Conservation (phyloP, 352 stramenopile species). For the Phytophthora palmivora region DNA sequence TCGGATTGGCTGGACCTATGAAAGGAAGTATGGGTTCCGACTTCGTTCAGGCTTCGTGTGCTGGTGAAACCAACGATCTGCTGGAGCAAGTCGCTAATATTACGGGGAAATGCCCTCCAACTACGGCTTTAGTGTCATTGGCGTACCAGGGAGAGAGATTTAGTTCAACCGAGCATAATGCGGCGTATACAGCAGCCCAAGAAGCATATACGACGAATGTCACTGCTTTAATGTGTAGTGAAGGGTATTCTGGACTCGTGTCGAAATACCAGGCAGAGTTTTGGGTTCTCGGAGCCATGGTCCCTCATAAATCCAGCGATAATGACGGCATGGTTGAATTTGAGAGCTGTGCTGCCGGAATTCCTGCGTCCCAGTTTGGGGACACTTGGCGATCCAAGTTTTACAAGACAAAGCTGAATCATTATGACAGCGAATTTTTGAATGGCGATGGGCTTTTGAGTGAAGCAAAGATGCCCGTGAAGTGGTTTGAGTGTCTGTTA, state of each 20-base stretch:
- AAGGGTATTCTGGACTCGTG: slow-evolving; percentile 28
- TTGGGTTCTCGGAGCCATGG: slow-evolving; percentile 22
- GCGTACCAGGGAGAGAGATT: slow-evolving; percentile 24
- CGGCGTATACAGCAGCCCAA: slow-evolving; percentile 24
- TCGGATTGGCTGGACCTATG: slow-evolving; percentile 26
- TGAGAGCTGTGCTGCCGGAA: slow-evolving; percentile 27
- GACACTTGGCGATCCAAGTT: slow-evolving; percentile 8
- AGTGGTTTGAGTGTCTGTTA: slow-evolving; percentile 63
- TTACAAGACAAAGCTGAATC: slow-evolving; percentile 40
- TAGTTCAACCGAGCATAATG: slow-evolving; percentile 6
- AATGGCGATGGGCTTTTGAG: no score
- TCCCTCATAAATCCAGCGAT: slow-evolving; percentile 16
- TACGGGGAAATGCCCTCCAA: slow-evolving; percentile 11
- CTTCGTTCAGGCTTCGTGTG: slow-evolving; percentile 13
- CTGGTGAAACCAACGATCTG: not conserved
- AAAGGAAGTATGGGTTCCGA: slow-evolving; percentile 21
- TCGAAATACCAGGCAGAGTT: slow-evolving; percentile 19
- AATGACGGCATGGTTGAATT: no score
- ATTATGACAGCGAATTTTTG: no score
- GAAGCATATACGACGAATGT: slow-evolving; percentile 27
- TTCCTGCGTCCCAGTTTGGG: slow-evolving; percentile 6
- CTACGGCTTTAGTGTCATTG: no score
- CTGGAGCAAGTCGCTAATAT: slow-evolving; percentile 5
- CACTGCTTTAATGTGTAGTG: slow-evolving; percentile 35
- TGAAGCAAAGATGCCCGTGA: no score